phyloP scores from a whole-genome alignment of 192 early-diverging fungal species.

The Coemansia sp. region DNA sequence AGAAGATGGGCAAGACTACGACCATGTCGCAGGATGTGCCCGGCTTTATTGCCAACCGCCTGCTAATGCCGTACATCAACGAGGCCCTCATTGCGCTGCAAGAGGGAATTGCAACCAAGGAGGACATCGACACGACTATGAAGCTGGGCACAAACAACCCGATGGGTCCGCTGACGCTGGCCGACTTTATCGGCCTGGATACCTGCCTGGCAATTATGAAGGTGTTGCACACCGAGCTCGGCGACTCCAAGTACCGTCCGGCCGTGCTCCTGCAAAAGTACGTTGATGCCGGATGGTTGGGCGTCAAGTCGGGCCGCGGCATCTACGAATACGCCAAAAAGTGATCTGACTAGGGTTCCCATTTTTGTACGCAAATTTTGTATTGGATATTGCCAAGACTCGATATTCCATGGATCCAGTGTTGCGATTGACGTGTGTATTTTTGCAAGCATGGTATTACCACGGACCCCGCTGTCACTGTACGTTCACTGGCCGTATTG shows the following conservation, averaged over 20 bases:
- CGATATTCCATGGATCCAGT: too few relatives aligned
- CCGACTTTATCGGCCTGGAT: conserved; percentile 97
- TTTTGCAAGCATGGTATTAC: too few relatives aligned
- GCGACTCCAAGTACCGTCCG: conserved; percentile 95
- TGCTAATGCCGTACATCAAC: conserved; percentile 99
- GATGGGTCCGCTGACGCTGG: conserved; percentile 95
- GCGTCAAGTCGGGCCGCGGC: conserved; percentile 85
- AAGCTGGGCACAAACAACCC: conserved; percentile 94
- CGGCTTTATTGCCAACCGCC: conserved; percentile 94
- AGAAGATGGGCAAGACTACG: conserved; percentile 89
- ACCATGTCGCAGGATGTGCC: conserved; percentile 86
- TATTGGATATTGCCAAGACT: too few relatives aligned
- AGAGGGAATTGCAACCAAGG: conserved; percentile 79
- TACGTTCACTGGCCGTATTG: conserved; percentile 63
- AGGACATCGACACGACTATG: conserved; percentile 99
- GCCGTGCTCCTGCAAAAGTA: conserved; percentile 86
- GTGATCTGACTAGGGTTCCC: too few relatives aligned
- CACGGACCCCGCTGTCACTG: conserved; percentile 31
- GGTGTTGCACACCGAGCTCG: conserved; percentile 83
- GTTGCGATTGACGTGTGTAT: too few relatives aligned
- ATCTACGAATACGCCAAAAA: conserved; percentile 73
- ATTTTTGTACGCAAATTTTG: too few relatives aligned
- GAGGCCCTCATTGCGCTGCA: conserved; percentile 86
- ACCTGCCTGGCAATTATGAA: conserved; percentile 97
- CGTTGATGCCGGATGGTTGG: conserved; percentile 95